Conservation (phyloP, 2,329 filamentous ascomycete genomes). For the Aspergillus piperis region DNA sequence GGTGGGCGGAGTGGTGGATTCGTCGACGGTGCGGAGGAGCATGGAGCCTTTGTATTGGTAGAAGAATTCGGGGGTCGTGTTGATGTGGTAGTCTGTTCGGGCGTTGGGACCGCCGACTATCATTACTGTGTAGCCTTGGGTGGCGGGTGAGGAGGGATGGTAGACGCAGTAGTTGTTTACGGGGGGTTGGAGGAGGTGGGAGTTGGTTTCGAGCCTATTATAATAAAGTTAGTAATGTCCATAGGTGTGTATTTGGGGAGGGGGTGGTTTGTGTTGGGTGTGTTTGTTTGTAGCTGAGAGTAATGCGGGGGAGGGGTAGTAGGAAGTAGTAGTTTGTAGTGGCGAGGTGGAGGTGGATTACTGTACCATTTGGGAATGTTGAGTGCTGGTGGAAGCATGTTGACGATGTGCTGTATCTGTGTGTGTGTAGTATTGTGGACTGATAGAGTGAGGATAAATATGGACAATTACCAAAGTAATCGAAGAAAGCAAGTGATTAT, state of each 20-base stretch:
- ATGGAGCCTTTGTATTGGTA: slow-evolving; percentile 93
- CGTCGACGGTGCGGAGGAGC: slow-evolving; percentile 88
- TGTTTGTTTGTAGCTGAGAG: background rate
- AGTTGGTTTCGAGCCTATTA: slow-evolving; percentile 82
- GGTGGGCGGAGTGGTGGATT: slow-evolving; percentile 48
- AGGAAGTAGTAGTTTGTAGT: background rate
- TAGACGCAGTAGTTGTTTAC: slow-evolving; percentile 99
- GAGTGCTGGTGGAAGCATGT: slow-evolving; percentile 42
- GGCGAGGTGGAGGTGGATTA: background rate
- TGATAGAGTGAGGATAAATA: background rate
- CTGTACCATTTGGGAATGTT: slow-evolving; percentile 51
- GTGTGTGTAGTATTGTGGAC: background rate
- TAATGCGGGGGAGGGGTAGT: slow-evolving; percentile 23
- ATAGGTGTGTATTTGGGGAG: no score
- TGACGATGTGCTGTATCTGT: background rate
- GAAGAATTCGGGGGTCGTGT: slow-evolving; percentile 95
- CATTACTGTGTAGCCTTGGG: slow-evolving; percentile 88
- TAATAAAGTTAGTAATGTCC: no score
- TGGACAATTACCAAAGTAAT: background rate
- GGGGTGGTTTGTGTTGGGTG: background rate
- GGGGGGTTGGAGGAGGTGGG: slow-evolving; percentile 87
- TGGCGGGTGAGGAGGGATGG: slow-evolving; percentile 65
- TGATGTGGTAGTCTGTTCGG: slow-evolving; percentile 97
- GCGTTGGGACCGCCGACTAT: slow-evolving; percentile 96
- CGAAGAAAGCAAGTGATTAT: background rate